These are phyloP conservation scores for Xylaria hypoxylon DNA, from an alignment of 2,329 filamentous ascomycete genomes.

Conservation along the genomic window DNA sequence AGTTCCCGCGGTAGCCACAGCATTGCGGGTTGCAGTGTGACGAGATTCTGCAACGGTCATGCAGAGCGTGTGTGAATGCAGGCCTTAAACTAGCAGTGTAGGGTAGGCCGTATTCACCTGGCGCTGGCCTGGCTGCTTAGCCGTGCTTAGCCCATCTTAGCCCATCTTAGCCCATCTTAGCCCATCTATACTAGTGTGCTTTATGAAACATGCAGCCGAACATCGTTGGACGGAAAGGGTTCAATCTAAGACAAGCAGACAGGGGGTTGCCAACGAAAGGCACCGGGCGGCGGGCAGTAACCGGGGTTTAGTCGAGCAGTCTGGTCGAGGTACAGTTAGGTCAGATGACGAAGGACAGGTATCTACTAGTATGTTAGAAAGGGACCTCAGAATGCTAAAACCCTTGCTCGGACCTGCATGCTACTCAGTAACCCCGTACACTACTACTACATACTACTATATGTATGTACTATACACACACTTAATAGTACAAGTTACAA, in stretches of 20 bases:
- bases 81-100: constrained; percentile 26
- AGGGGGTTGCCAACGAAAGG: constrained; percentile 34
- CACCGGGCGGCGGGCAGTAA: constrained; percentile 23
- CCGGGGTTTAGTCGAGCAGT: constrained; percentile 7
- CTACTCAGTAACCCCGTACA: background rate
- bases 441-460: too few relatives aligned
- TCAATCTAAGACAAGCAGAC: constrained; percentile 35
- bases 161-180: constrained; percentile 27
- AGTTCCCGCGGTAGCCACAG: constrained; percentile 46
- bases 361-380: too few relatives aligned
- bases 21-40: constrained; percentile 43
- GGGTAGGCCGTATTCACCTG: constrained; percentile 22
- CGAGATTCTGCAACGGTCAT: constrained; percentile 49
- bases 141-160: constrained; percentile 33
- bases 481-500: too few relatives aligned
- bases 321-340: too few relatives aligned
- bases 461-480: too few relatives aligned
- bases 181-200: constrained; percentile 26
- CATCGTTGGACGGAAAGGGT: constrained; percentile 31
- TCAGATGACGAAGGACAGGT: constrained; percentile 48
- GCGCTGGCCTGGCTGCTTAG: background rate
- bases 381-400: constrained; percentile 24
- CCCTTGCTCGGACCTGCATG: constrained; percentile 40
- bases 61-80: constrained; percentile 40
- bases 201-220: constrained; percentile 53